These are phyloP conservation scores for Cytospora schulzeri DNA, from an alignment of 2,329 filamentous ascomycete genomes.

Conservation along the genomic window DNA sequence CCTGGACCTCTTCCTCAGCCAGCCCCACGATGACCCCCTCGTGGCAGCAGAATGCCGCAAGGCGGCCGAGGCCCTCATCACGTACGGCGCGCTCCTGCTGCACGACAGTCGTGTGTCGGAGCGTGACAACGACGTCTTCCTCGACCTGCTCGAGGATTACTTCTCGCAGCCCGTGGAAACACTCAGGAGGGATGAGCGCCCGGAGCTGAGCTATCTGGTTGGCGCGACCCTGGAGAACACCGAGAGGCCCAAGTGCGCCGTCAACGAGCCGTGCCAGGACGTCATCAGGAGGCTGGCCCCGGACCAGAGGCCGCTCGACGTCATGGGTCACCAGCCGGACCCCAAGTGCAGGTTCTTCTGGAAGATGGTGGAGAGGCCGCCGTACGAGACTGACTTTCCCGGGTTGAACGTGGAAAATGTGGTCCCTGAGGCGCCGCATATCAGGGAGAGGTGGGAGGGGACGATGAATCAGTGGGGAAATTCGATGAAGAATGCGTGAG, in stretches of 20 bases:
- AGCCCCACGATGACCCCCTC: constrained; percentile 44
- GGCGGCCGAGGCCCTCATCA: constrained; percentile 59
- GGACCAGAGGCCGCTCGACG: constrained; percentile 59
- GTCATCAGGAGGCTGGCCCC: constrained; percentile 58
- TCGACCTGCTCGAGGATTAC: constrained; percentile 66
- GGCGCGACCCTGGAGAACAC: constrained; percentile 65
- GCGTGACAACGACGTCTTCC: constrained; percentile 57
- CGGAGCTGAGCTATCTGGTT: constrained; percentile 61
- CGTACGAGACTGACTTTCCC: constrained; percentile 58
- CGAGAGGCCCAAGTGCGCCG: constrained; percentile 65
- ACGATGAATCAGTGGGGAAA: constrained; percentile 60
- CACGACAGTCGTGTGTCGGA: constrained; percentile 62
- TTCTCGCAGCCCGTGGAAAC: constrained; percentile 57
- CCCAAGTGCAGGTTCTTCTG: constrained; percentile 67
- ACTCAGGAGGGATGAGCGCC: constrained; percentile 55
- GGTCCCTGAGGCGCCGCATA: constrained; percentile 50
- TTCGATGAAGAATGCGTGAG: constrained; percentile 63
- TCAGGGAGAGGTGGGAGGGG: constrained; percentile 54
- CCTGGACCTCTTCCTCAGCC: constrained; percentile 57
- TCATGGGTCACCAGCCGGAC: constrained; percentile 57
- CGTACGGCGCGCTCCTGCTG: constrained; percentile 61
- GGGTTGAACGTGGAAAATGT: constrained; percentile 58
- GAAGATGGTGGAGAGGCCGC: constrained; percentile 57
- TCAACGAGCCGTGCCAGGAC: constrained; percentile 61
- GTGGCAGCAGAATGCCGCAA: constrained; percentile 55